Evolutionary conservation across 305 asterid genomes (phyloP).

Genomic region (Withania somnifera): DNA sequence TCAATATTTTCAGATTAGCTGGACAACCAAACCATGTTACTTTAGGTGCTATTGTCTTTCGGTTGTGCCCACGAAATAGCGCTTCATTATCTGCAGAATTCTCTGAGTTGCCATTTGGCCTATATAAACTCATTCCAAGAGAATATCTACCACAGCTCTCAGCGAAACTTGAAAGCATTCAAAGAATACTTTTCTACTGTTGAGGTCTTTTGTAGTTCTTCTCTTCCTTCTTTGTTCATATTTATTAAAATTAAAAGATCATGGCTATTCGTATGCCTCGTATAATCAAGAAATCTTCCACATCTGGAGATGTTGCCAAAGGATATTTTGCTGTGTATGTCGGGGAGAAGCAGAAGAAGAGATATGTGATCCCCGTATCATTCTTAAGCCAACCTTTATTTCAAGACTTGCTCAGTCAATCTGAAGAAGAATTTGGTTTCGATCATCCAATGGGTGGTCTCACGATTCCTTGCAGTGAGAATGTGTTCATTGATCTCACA

Average conservation of each 20-base stretch:
- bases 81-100: background rate
- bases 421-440: constrained; percentile 3
- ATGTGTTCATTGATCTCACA: constrained; percentile 46
- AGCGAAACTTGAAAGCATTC: background rate
- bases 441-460: constrained; percentile 3
- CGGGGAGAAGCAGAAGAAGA: background rate
- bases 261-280: background rate
- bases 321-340: background rate
- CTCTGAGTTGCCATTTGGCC: background rate
- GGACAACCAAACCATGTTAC: constrained; percentile 5
- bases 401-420: constrained; percentile 17
- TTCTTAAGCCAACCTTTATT: constrained; percentile 22
- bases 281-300: background rate
- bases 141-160: background rate
- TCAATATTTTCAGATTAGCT: background rate
- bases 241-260: background rate
- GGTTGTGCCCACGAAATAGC: background rate
- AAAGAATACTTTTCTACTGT: background rate
- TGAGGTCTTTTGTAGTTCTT: background rate
- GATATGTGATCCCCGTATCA: background rate
- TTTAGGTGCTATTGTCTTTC: background rate
- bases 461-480: constrained; percentile 57
- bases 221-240: background rate
- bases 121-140: background rate
- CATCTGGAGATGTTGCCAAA: background rate